phyloP scores from a whole-genome alignment of 345 rosid genomes.

The Leavenworthia alabamica region DNA sequence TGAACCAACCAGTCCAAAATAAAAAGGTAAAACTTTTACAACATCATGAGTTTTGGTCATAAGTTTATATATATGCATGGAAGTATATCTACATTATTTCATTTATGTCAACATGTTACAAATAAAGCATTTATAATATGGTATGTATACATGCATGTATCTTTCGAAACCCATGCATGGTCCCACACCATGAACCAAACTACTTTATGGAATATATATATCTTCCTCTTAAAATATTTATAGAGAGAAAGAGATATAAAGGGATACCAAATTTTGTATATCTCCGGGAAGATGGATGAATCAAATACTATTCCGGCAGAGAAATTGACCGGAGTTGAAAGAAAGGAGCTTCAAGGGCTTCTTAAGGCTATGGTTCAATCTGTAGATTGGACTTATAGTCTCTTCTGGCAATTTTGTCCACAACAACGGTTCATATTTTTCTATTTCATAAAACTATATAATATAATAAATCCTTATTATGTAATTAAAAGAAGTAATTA shows the following conservation, averaged over 20 bases:
- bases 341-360: conserved; percentile 55
- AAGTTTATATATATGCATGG: conserved; percentile 1
- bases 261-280: neutral
- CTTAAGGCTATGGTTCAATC: conserved; percentile 86
- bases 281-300: conserved; percentile 14
- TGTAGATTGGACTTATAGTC: conserved; percentile 88
- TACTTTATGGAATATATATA: neutral
- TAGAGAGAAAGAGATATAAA: neutral
- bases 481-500: neutral
- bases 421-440: conserved; percentile 69
- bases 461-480: neutral
- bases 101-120: neutral
- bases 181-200: conserved; percentile 8
- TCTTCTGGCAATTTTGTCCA: conserved; percentile 91
- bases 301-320: conserved; percentile 8
- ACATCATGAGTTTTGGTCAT: conserved; percentile 4
- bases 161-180: conserved; percentile 12
- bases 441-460: neutral
- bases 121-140: neutral
- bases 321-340: conserved; percentile 15
- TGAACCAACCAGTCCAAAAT: conserved; percentile 86
- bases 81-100: neutral
- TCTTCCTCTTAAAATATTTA: conserved; percentile 6
- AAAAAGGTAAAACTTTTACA: conserved; percentile 15
- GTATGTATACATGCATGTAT: neutral